Evolutionary conservation across 768 basidiomycete species (phyloP), one percentile per base, ranked within the genome.

Genomic region (Panus rudis): DNA sequence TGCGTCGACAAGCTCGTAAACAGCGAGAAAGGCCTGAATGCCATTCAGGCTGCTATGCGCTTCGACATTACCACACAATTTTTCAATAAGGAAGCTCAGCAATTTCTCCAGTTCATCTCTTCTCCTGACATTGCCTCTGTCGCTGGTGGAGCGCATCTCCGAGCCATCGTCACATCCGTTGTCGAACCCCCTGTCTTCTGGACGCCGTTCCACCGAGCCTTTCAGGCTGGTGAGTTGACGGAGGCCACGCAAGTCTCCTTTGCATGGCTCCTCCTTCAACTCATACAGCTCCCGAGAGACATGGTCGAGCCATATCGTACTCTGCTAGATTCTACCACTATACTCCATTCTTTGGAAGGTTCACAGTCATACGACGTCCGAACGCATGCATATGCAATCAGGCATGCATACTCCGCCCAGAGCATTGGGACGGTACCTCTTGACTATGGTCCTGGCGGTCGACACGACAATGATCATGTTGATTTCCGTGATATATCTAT

Each of bases 401-500:
- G 70, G 46, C 59, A 70, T 26, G 58, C 69, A 24, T 26, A 69
- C 24, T 53, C 60, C 25, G 60, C 63, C 8, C 49, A 53, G 21
- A 55, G 51, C 4, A 19, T 45, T 17, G 51, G 51, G 6, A 37
- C 46, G 5, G 39, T 49, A 14, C 52, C 58, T 11, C 51, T 38
- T 3, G 65, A 60, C 1, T 49, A 54, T 16, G 58, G 61, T 7
- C 75, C 82, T 1, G 83, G 83, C 0, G 82, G 81, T 3, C 68
- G 83, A 3, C 83, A 84, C 43, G 80, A 83, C 50, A 84, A 85
- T 40, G 82, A 85, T 54, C 75, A 76, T 37, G 59, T 59, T 12
- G 70, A 82, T 41, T 84, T 81, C 48, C 73, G 75, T 5, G 47
- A 72, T 7, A 79, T 84, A 17, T 59, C 74, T n/a, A 78, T 85